Evolutionary conservation across 768 basidiomycete species (phyloP), one percentile per base, ranked within the genome.

Genomic region (Boletus sensibilis): DNA sequence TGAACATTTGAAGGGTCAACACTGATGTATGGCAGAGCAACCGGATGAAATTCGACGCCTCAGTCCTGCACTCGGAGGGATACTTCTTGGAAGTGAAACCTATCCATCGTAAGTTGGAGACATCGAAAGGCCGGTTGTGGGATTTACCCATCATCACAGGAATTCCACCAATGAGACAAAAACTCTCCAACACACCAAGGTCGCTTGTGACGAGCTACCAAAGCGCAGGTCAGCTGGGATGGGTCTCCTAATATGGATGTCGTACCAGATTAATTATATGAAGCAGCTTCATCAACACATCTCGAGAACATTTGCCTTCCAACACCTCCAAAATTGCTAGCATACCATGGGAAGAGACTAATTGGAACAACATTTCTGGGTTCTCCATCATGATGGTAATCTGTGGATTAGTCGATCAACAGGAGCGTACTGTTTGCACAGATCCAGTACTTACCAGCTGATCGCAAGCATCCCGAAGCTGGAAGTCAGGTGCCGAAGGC

Each of bases 1-100:
- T 97, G 75, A 98, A 98, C 96, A 98, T 98, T 68, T 98, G 96
- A 38, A 98, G 75, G 2, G 96, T 99, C 59, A 97, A 74, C 12
- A 94, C 87, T 2, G 96, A 98, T 0, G 94, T 90, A 67, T 94
- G 86, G 69, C 96, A 97, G 25, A 98, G 82, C 14, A 95, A 74
- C 27, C 92, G 87, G 50, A 99, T 92, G 72, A 98, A 98, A 64
- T 92, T 87, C 2, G 97, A 98, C 0, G 95, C 96, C 67, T 98
- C 92, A n/a, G 91, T 73, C 35, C 97, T 86, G 64, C 94, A 97
- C 68, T 97, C 94, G 13, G 90, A 85, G 1, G 94, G 87, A 67
- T 92, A 93, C 64, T 90, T 92, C 77, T 96, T 98, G 12, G 92
- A 93, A 0, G 96, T 94, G 68, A 95, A 98, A 43, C 87, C 92